Evolutionary conservation across 495 filamentous ascomycete species (phyloP), one percentile per base, ranked within the genome.

Genomic region (Halenospora varia): DNA sequence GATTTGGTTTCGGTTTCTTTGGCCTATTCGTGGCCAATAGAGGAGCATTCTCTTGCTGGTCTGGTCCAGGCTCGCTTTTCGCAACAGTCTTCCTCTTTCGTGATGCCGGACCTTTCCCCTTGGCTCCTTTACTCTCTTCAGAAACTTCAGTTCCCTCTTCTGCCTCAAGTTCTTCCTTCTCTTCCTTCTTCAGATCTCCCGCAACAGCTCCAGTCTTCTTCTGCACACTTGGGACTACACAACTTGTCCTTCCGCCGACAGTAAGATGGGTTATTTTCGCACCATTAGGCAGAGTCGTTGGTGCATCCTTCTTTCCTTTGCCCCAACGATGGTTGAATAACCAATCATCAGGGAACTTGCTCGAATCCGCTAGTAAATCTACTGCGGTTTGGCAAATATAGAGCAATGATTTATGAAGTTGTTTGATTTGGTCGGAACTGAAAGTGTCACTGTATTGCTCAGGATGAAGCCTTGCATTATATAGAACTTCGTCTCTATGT

Each of bases 381-480:
- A 92, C 84, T 0, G 93, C 88, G 3, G 82, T 83, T 42, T 85
- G 78, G 64, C 90, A 96, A 39, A 98, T 86, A 54, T 88, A 82
- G 53, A 85, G 75, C 39, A 97, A 83, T 0, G 87, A 78, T n/a
- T 80, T 73, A 70, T 93, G 83, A 9, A 98, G 76, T 23, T 75
- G 74, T 60, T 80, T 81, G 56, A 94, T 80, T 67, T 96, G 88
- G 3, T 73, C 80, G 46, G 88, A 80, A 55, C 65, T 75, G 62
- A 98, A 84, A 9, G 89, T 90, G 63, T 97, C 85, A 70, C 87
- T 88, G 71, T 92, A 93, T 61, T 94, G 88, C 68, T 96, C 93
- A 0, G 94, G 94, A 57, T 98, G 94, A 15, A 97, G 80, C 53
- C 80, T 85, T 3, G 92, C 86, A 62, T 96, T 83, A 64, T 89